Conservation (phyloP, 208 protist genomes). For the Lotmaria passim region DNA sequence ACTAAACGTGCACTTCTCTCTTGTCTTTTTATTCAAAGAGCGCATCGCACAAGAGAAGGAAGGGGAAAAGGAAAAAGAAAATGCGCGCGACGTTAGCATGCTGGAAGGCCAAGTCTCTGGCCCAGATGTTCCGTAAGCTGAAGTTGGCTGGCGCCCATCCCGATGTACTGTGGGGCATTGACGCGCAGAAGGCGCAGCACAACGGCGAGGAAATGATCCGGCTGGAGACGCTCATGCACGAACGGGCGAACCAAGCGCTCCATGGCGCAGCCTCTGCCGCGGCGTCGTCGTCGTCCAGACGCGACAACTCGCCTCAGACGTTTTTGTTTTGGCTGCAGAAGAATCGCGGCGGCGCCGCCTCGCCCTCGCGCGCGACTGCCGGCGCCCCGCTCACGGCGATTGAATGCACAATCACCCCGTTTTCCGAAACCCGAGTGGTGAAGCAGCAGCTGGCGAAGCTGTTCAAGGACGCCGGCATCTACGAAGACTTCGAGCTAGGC, state of each 20-base stretch:
- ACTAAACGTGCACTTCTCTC: too few species aligned
- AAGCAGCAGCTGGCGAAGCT: constrained; percentile 72
- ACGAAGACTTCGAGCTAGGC: constrained; percentile 74
- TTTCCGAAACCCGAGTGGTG: constrained; percentile 43
- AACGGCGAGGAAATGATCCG: constrained; percentile 89
- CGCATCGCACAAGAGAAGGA: too few species aligned
- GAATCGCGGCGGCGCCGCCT: not conserved
- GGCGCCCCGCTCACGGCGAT: constrained; percentile 39
- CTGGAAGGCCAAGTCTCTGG: constrained; percentile 56
- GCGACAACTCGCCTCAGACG: constrained; percentile 39
- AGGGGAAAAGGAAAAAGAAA: not conserved
- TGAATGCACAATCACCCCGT: constrained; percentile 68
- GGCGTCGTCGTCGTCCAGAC: not conserved
- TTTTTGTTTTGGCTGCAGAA: constrained; percentile 77
- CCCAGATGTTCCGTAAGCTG: constrained; percentile 85
- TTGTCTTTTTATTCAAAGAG: too few species aligned
- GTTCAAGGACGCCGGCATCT: constrained; percentile 66
- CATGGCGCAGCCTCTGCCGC: too few species aligned
- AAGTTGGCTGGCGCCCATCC: constrained; percentile 87
- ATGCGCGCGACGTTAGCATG: constrained; percentile 31
- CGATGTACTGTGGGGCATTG: constrained; percentile 83
- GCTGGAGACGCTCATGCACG: constrained; percentile 81
- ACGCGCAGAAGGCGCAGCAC: constrained; percentile 87
- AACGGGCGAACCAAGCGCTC: constrained; percentile 35
- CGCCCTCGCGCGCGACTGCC: not conserved